Evolutionary conservation across 768 basidiomycete genomes (phyloP).

Genomic region (Suillus bovinus): DNA sequence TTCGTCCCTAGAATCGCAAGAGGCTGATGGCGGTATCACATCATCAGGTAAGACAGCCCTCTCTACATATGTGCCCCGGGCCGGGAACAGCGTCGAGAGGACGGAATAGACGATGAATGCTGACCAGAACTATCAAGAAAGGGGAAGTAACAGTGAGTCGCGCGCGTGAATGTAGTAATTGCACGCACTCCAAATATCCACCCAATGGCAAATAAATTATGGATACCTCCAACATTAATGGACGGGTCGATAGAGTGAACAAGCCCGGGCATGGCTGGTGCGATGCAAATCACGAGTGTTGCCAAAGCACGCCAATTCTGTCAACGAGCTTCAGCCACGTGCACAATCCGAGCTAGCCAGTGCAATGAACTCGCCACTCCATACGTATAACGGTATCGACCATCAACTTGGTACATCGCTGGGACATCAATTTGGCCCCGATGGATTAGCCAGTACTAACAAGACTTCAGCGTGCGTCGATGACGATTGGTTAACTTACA

Average conservation of each 20-base stretch:
- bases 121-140: conserved; percentile 8
- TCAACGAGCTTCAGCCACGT: not conserved
- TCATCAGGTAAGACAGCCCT: conserved; percentile 12
- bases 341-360: conserved; percentile 1
- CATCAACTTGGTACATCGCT: conserved; percentile 79
- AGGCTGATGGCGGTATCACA: not conserved
- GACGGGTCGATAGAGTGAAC: conserved; percentile 69
- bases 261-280: conserved; percentile 76
- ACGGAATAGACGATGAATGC: conserved; percentile 10
- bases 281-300: conserved; percentile 65
- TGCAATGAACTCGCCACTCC: conserved; percentile 53
- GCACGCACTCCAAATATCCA: conserved; percentile 14
- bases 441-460: conserved; percentile 79
- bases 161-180: not conserved
- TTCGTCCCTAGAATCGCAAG: conserved; percentile 1
- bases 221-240: conserved; percentile 33
- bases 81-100: conserved; percentile 11
- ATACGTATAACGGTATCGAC: conserved; percentile 74
- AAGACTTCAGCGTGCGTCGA: not conserved
- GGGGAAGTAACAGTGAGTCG: not conserved
- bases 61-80: conserved; percentile 9
- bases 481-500: conserved; percentile 35
- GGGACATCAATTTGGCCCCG: conserved; percentile 73
- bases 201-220: conserved; percentile 11
- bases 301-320: conserved; percentile 83